Conservation (phyloP, 1,284 basidiomycete species). For the Austroboletus olivaceoglutinosus region DNA sequence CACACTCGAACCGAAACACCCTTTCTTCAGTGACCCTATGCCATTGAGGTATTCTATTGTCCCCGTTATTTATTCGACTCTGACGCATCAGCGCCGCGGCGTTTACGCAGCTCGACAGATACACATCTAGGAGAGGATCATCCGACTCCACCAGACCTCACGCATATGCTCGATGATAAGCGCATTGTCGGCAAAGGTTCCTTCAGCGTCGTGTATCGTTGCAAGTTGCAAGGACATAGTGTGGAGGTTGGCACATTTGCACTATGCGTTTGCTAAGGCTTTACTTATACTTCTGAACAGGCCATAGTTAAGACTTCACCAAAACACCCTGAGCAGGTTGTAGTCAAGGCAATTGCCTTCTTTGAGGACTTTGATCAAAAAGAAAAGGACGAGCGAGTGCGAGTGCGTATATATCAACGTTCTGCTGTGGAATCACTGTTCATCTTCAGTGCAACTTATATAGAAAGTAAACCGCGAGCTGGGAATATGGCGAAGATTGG, state of each 20-base stretch:
- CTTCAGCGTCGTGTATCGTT: conserved; percentile 3
- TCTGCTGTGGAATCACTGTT: background rate
- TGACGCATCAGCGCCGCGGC: background rate
- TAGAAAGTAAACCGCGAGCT: conserved; percentile 7
- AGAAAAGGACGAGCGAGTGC: background rate
- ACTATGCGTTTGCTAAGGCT: background rate
- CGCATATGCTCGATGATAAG: background rate
- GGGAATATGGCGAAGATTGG: conserved; percentile 6
- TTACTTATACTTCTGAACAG: too few relatives aligned
- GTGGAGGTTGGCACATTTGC: background rate
- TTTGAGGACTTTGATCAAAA: background rate
- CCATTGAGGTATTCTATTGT: too few relatives aligned
- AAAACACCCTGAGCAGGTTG: background rate
- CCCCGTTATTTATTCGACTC: too few relatives aligned
- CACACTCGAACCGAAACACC: too few relatives aligned
- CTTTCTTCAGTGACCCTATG: too few relatives aligned
- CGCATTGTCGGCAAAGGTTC: background rate
- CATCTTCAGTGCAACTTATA: background rate
- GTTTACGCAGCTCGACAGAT: background rate
- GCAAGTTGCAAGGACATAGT: background rate
- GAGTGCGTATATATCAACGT: background rate
- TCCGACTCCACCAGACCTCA: background rate
- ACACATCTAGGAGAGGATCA: background rate
- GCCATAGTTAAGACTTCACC: too few relatives aligned
- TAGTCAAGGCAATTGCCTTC: conserved; percentile 6